Conservation (phyloP, 2,329 filamentous ascomycete genomes). For the Colletotrichum costaricense region DNA sequence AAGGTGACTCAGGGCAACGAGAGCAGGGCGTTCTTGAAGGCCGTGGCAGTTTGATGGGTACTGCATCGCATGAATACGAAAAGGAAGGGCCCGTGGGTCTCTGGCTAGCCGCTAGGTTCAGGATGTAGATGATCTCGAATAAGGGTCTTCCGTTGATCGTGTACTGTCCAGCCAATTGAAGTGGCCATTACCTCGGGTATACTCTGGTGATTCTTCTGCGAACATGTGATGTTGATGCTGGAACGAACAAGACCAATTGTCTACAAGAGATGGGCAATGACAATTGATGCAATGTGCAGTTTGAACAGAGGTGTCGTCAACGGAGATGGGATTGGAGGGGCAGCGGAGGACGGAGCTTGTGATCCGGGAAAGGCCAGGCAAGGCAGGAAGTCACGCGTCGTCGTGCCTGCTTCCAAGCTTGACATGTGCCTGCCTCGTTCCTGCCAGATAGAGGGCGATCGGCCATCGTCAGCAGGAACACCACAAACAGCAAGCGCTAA, state of each 20-base stretch:
- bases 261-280: not conserved
- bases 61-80: not conserved
- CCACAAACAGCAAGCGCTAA: not conserved
- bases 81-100: not conserved
- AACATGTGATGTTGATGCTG: too few relatives aligned
- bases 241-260: too few relatives aligned
- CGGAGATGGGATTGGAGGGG: not conserved
- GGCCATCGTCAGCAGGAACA: not conserved
- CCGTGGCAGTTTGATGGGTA: slow-evolving; percentile 48
- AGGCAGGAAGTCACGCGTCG: not conserved
- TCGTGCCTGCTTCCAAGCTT: not conserved
- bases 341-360: not conserved
- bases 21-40: slow-evolving; percentile 62
- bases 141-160: not conserved
- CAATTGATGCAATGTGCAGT: not conserved
- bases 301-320: too few relatives aligned
- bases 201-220: not conserved
- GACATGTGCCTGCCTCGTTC: not conserved
- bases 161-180: not conserved
- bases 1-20: slow-evolving; percentile 69
- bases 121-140: not conserved
- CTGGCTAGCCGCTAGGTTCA: not conserved
- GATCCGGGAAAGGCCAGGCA: not conserved
- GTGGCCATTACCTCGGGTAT: not conserved
- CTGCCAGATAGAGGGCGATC: not conserved